Evolutionary conservation across 2,329 filamentous ascomycete species (phyloP), one percentile per base, ranked within the genome.

Genomic region (Podosphaera fusca): DNA sequence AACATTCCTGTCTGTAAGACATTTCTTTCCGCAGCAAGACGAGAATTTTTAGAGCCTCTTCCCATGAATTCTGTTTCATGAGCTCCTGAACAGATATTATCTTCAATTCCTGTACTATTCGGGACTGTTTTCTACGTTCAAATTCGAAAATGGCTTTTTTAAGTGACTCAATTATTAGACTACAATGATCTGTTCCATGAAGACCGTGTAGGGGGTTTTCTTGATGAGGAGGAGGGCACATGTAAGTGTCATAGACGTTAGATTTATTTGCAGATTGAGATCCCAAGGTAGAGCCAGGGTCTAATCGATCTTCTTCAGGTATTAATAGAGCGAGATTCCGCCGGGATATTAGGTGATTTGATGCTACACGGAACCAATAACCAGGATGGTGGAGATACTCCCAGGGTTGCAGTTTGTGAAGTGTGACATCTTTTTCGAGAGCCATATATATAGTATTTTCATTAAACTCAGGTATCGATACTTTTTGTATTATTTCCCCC

Each of bases 321-420:
- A 84, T 81, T 29, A 70, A 69, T 31, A 70, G 70, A 1, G 80
- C 80, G 49, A 81, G 66, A 30, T 67, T 70, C 46, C 77, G 73
- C 7, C 81, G 75, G 14, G 73, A 70, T 2, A 71, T 70, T 1
- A 77, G 68, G 61, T 82, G 78, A n/a, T 73, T 73, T 3, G 78
- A 76, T 1, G 80, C 80, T 50, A 75, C 67, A 12, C 77, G 75
- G 61, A 80, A 80, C 79, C 81, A 84, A 64, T 84, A 84, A 4
- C 81, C 81, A 0, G 76, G 73, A 63, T 84, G 81, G 60, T 84
- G 81, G 5, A 84, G 70, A 42, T 75, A 66, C 61, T 84, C 80
- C 76, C 78, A 82, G 0, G 81, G 80, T 40, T 76, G 74, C 4
- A 82, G 64, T 59, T 83, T 79, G 21, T 74, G 75, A 46, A 75